Base-by-base conservation (phyloP, 441 rosid genomes). In the Iberis amara region DNA sequence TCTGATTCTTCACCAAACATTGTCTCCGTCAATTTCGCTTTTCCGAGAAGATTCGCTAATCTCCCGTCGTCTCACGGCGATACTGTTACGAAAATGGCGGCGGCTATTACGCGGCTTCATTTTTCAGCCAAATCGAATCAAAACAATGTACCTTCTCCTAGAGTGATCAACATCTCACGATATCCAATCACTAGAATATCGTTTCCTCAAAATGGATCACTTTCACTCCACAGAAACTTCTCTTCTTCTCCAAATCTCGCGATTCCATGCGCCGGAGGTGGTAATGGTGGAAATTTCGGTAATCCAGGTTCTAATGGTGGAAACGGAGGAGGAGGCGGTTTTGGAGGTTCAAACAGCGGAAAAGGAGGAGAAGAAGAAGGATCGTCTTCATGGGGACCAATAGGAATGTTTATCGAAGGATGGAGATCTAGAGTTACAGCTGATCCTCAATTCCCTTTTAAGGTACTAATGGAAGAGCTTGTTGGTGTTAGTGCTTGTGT, bases 341-440 rank as follows among this genome's bases (percentile, higher is more conserved):
- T 49, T 0, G 80, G 80, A 33, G 78, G 61, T n/a, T 74, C 64
- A 7, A 62, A 39, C 9, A 74, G 46, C 5, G 59, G 56, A 47
- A 64, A 48, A 18, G 59, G 56, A 50, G 65, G 47, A 18, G 75
- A 38, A 9, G 33, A 67, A 24, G 55, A 59, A 41, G 57, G 38
- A 32, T 52, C 59, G 31, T 39, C 67, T 39, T 50, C 81, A 38
- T 66, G 78, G 40, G 59, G 73, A 51, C 80, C 76, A 18, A 63
- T 80, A 26, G 96, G 95, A 50, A 47, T 80, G 15, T 56, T 62
- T 21, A 51, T 68, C 7, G 44, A 68, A 57, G 99, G 99, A 21
- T 89, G 99, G 99, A 72, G 94, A 64, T 77, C 86, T 0, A 69
- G 99, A 45, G 96, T 86, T 3, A 81, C 90, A 6, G 99, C 99